phyloP scores from a whole-genome alignment of 345 rosid species.

The Eucalyptus victrix region DNA sequence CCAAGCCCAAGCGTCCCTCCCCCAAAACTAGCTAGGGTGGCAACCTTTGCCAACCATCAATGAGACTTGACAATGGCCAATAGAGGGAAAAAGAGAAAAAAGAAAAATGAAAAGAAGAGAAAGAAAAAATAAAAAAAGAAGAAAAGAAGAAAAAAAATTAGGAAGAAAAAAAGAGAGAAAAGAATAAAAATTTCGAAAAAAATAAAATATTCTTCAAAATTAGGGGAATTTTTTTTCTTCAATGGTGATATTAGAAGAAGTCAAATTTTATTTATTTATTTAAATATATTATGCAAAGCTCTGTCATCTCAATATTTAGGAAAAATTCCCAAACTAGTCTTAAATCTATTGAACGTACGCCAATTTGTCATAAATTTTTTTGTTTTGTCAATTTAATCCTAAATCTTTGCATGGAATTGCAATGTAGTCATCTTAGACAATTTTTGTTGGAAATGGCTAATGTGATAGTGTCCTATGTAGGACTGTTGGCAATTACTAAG shows the following conservation, averaged over 20 bases:
- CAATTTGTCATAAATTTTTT: neutral
- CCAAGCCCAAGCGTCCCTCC: too few relatives aligned
- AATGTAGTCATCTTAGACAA: fast-evolving
- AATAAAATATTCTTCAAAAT: too few relatives aligned
- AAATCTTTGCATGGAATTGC: neutral
- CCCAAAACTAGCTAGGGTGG: too few relatives aligned
- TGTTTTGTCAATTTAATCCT: neutral
- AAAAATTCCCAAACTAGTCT: neutral
- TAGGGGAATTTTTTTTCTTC: neutral
- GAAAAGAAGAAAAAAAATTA: too few relatives aligned
- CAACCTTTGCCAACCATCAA: too few relatives aligned
- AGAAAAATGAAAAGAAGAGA: too few relatives aligned
- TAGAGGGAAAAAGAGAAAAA: too few relatives aligned
- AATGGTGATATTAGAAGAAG: neutral
- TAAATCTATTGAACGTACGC: too few relatives aligned
- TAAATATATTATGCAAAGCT: neutral
- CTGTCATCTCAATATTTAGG: neutral
- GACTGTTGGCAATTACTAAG: neutral
- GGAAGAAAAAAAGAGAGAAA: too few relatives aligned
- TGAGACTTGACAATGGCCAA: too few relatives aligned
- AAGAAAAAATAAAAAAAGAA: too few relatives aligned
- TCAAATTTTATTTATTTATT: neutral
- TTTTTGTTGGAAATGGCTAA: neutral
- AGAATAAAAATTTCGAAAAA: too few relatives aligned
- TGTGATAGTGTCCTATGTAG: neutral